A percentile compares a stretch with the other conserved stretches of the same genome.
Conservation (phyloP, 176 grass and related monocot species). For the Oryza brachyantha region DNA sequence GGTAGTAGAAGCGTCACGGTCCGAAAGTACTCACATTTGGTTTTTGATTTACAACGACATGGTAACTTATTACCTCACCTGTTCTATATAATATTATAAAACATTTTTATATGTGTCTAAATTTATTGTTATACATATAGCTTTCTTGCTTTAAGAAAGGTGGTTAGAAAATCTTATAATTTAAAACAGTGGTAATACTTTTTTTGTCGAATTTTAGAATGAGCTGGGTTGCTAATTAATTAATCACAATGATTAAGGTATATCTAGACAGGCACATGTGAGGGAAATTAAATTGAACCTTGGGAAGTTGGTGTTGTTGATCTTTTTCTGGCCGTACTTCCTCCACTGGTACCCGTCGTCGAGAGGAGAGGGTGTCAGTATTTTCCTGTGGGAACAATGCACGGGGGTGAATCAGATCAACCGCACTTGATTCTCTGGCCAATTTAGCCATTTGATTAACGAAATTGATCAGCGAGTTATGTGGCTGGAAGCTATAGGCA, state of each 20-base stretch:
- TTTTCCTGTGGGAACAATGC: slow-evolving; percentile 21
- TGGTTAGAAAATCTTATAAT: too few relatives aligned
- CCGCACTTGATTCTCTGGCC: neutral
- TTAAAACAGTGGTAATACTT: too few relatives aligned
- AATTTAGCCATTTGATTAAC: neutral
- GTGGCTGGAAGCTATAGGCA: neutral
- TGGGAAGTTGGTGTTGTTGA: slow-evolving; percentile 37
- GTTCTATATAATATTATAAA: too few relatives aligned
- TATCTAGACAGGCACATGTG: neutral
- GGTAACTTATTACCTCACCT: too few relatives aligned
- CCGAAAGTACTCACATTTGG: neutral
- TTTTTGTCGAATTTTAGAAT: too few relatives aligned
- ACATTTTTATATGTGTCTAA: too few relatives aligned
- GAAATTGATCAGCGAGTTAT: neutral
- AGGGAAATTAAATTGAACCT: slow-evolving; percentile 35
- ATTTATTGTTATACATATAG: too few relatives aligned
- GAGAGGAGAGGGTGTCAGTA: slow-evolving; percentile 31
- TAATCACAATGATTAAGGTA: neutral
- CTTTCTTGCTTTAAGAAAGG: too few relatives aligned
- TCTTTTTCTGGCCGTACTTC: slow-evolving; percentile 73
- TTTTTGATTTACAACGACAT: neutral
- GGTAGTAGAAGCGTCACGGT: slow-evolving; percentile 9
- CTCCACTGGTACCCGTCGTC: slow-evolving; percentile 60
- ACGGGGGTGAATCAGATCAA: neutral
- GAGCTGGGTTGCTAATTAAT: neutral